Base-by-base conservation (phyloP, 495 filamentous ascomycete species). In the Niebla homalea region DNA sequence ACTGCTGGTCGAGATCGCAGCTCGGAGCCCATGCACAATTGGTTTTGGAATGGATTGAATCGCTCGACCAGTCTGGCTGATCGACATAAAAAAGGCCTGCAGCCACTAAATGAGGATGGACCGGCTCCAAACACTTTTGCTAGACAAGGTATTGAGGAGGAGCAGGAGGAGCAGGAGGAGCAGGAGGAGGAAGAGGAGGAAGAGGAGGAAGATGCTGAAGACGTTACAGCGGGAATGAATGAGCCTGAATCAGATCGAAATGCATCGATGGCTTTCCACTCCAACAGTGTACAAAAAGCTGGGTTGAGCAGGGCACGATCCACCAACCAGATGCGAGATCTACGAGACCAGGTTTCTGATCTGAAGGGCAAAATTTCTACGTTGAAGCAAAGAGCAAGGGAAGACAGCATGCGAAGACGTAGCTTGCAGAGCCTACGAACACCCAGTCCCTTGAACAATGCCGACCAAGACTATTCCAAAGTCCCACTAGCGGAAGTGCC, bases 331-430 rank as follows among this genome's bases (percentile, higher is more conserved):
- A 87, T 94, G 66, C 77, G 84, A 21, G 85, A 87, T 60, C 71
- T 97, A 15, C 84, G 85, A 46, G 84, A 89, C 54, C 89, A 98
- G 67, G 92, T 97, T 84, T 82, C 89, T 56, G 89, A 89, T 55
- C 70, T 98, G 21, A 88, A 90, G 58, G 92, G 90, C 45, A 86
- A 88, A 56, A 86, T 98, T 19, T 94, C 89, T 4, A 83, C 73
- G 11, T 66, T 98, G 29, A 80, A 89, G 52, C 78, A 89, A 55
- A 84, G 89, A 61, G 83, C 84, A 5, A 78, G 85, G 43, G 85
- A 85, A 52, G 92, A 96, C 57, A 85, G 75, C 52, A 64, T 94
- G 54, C 83, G 85, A 54, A 76, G 92, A 39, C 79, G 84, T 43
- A 95, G 90, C 61, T 60, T 93, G 46, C 87, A 90, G 55, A 90